These are phyloP conservation scores for Trichophaea hybrida DNA, from an alignment of 2,329 filamentous ascomycete genomes.

Conservation along the genomic window DNA sequence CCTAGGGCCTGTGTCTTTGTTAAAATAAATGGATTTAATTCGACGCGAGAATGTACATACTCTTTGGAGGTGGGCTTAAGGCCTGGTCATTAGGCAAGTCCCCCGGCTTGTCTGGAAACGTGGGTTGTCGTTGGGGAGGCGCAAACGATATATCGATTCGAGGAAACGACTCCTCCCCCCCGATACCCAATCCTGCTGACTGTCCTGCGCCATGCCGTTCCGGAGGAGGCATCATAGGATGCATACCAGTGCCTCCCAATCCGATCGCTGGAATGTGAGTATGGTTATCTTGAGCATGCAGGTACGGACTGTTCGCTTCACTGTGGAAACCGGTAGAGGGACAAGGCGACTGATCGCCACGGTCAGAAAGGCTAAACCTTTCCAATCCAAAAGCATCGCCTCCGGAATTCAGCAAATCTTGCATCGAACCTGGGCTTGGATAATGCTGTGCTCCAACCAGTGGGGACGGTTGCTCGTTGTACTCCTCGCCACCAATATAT, in stretches of 20 bases:
- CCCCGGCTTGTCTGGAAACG: constrained; percentile 25
- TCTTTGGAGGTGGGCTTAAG: constrained; percentile 23
- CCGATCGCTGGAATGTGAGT: constrained; percentile 17
- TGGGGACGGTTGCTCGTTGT: constrained; percentile 23
- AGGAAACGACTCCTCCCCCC: constrained; percentile 22
- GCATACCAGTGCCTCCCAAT: neutral
- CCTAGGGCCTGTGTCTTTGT: constrained; percentile 4
- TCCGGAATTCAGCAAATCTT: constrained; percentile 25
- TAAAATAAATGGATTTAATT: neutral
- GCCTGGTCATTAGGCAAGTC: constrained; percentile 23
- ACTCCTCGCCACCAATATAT: constrained; percentile 23
- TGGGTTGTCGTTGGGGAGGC: constrained; percentile 26
- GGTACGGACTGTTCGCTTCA: constrained; percentile 23
- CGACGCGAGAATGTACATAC: constrained; percentile 7
- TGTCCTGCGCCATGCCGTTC: constrained; percentile 8
- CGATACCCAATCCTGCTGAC: constrained; percentile 4
- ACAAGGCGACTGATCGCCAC: constrained; percentile 20
- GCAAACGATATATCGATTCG: constrained; percentile 27
- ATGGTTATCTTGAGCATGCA: constrained; percentile 22
- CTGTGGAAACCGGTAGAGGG: constrained; percentile 24
- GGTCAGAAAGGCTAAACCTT: constrained; percentile 24
- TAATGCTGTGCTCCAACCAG: constrained; percentile 21
- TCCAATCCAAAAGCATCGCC: constrained; percentile 24
- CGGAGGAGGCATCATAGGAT: constrained; percentile 8
- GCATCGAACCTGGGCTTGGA: constrained; percentile 21